Evolutionary conservation across 495 filamentous ascomycete species (phyloP), one percentile per base, ranked within the genome.

Genomic region (Massariosphaeria phaeospora): DNA sequence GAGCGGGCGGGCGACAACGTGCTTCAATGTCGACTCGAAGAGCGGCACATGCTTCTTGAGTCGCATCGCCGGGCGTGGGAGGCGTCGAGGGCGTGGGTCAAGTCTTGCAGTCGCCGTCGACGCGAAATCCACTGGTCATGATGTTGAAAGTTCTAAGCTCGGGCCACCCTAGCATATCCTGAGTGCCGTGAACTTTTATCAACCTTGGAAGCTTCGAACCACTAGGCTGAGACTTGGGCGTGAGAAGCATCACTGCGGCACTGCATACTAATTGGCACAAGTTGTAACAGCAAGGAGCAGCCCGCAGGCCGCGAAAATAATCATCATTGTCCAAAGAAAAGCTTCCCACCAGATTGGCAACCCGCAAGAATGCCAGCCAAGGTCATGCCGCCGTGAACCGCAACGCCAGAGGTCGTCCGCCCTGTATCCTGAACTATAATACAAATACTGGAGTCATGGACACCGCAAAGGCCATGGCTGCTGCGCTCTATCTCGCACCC

Each of bases 31-130:
- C 46, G 55, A 63, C 34, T 55, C 36, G 38, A 63, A 46, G 46
- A 59, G 55, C 34, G 23, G 20, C 6, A 33, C 56, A 61, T 64
- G 57, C 25, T 49, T 52, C 48, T 40, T 57, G 52, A 64, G 57
- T 31, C 52, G 52, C 61, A 64, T 64, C 57, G 57, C 61, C 47
- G 46, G 23, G 58, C 44, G 41, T 49, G 33, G 51, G 40, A 41
- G 13, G 39, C 21, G 34, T 29, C 40, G 24, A 17, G 40, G 7
- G 24, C 40, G 15, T 15, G 30, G 47, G 9, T 42, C n/a, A 34
- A 25, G 21, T n/a, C 10, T 38, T 40, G 5, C 13, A 38, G 34
- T 15, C n/a, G 3, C 4, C n/a, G 31, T 12, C 33, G 43, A 56
- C 33, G 33, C 11, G 12, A 20, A 27, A 40, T 29, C 20, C 25